Evolutionary conservation across 164 flowering plant genomes (phyloP).

Genomic region (Umbilicus rupestris): DNA sequence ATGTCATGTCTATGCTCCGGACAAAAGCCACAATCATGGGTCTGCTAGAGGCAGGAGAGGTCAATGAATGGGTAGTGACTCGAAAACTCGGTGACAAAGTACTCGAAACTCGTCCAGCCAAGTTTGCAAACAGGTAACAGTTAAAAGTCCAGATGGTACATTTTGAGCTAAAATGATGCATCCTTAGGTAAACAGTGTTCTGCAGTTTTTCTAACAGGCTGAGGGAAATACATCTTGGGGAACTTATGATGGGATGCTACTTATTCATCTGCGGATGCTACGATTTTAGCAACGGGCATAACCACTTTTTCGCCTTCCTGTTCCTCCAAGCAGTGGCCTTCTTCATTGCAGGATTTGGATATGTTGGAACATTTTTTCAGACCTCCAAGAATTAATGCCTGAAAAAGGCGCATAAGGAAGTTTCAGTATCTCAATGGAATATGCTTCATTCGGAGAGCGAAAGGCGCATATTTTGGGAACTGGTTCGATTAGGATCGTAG

Average conservation of each 20-base stretch:
- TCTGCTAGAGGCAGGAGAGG: constrained; percentile 3
- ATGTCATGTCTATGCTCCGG: constrained; percentile 10
- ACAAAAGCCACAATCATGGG: constrained; percentile 8
- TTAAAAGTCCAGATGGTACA: not conserved
- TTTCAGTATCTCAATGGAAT: not conserved
- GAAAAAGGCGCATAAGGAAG: not conserved
- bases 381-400: not conserved
- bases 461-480: not conserved
- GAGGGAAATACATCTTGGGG: not conserved
- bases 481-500: not conserved
- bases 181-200: not conserved
- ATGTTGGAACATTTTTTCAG: not conserved
- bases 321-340: constrained; percentile 3
- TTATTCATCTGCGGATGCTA: constrained; percentile 8
- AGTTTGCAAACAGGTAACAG: constrained; percentile 10
- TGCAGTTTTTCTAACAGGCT: constrained; percentile 7
- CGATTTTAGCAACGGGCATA: constrained; percentile 4
- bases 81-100: not conserved
- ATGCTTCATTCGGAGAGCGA: not conserved
- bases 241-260: constrained; percentile 9
- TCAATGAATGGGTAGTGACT: constrained; percentile 5
- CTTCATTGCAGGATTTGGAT: constrained; percentile 8
- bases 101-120: not conserved
- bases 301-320: not conserved
- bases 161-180: not conserved